Percentiles rank a stretch among this genome's conserved stretches.
These are phyloP conservation scores for Penicillium lividum DNA, from an alignment of 495 filamentous ascomycete genomes.

Conservation along the genomic window DNA sequence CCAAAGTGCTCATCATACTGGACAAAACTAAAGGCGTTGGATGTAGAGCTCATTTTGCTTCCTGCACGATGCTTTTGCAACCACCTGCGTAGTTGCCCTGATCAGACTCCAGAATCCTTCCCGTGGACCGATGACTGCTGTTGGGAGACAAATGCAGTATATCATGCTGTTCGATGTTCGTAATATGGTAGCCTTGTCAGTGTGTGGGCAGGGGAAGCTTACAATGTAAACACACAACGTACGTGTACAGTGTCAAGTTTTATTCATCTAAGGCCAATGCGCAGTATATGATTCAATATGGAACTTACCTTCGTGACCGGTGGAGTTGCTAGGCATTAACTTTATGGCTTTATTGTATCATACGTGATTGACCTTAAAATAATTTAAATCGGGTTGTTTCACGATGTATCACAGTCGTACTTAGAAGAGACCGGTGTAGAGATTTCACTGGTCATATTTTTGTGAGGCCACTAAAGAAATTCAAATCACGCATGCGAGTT, in stretches of 20 bases:
- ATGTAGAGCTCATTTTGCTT: too few species aligned
- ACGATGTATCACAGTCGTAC: slow-evolving; percentile 1
- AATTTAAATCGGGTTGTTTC: too few species aligned
- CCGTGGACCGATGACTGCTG: slow-evolving; percentile 1
- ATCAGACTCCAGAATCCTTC: too few species aligned
- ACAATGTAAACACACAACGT: background rate
- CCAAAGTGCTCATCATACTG: background rate
- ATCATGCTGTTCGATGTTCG: background rate
- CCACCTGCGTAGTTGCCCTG: too few species aligned
- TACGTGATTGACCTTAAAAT: slow-evolving; percentile 2
- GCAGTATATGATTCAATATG: too few species aligned
- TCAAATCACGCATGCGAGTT: background rate
- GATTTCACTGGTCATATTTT: background rate
- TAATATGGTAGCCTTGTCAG: background rate
- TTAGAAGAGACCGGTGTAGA: background rate
- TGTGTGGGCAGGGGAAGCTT: background rate
- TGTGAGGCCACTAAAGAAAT: background rate
- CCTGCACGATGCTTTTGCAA: too few species aligned
- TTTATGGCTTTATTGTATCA: slow-evolving; percentile 3
- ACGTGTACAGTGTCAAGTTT: slow-evolving; percentile 3
- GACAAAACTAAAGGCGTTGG: background rate
- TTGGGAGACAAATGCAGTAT: background rate
- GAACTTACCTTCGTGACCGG: background rate
- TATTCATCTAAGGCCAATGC: too few species aligned
- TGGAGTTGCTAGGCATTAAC: background rate